These are phyloP conservation scores for Saccharomycopsis hybrid DNA, from an alignment of 1,139 yeast genomes.

Conservation along the genomic window DNA sequence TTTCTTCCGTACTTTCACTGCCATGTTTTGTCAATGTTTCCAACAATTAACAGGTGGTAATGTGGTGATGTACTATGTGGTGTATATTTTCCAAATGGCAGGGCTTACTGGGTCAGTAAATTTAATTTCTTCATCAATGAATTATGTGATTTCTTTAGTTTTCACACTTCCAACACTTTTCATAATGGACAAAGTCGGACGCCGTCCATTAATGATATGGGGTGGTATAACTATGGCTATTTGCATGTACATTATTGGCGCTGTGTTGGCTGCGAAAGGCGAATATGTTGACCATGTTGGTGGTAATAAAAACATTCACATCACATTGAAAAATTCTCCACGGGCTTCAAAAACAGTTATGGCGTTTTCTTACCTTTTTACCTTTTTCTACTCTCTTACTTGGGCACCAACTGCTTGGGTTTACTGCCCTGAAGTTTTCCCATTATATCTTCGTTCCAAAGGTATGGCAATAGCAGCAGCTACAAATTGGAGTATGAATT, in stretches of 20 bases:
- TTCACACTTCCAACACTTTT: conserved; percentile 63
- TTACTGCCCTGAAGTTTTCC: conserved; percentile 40
- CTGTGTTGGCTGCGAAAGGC: conserved; percentile 36
- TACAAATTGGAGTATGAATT: conserved; percentile 46
- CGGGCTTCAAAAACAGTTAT: too few species aligned
- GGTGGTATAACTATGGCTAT: conserved; percentile 39
- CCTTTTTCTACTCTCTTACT: conserved; percentile 35
- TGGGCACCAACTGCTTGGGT: conserved; percentile 39
- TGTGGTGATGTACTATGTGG: conserved; percentile 62
- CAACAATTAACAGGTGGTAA: conserved; percentile 57
- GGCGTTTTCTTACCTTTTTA: conserved; percentile 41
- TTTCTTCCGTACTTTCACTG: conserved; percentile 39
- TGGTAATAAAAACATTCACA: too few species aligned
- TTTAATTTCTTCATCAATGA: conserved; percentile 47
- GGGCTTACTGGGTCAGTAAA: conserved; percentile 47
- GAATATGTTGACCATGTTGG: conserved; percentile 46
- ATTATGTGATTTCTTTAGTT: conserved; percentile 58
- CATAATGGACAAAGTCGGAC: conserved; percentile 58
- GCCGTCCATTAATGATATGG: conserved; percentile 43
- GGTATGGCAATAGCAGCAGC: conserved; percentile 42
- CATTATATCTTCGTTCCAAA: conserved; percentile 37
- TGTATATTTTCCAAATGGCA: conserved; percentile 57
- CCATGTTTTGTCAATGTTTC: conserved; percentile 56
- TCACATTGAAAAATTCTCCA: too few species aligned
- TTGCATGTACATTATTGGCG: conserved; percentile 36